Conservation (phyloP, 345 rosid genomes). For the Eutrema heterophyllum region DNA sequence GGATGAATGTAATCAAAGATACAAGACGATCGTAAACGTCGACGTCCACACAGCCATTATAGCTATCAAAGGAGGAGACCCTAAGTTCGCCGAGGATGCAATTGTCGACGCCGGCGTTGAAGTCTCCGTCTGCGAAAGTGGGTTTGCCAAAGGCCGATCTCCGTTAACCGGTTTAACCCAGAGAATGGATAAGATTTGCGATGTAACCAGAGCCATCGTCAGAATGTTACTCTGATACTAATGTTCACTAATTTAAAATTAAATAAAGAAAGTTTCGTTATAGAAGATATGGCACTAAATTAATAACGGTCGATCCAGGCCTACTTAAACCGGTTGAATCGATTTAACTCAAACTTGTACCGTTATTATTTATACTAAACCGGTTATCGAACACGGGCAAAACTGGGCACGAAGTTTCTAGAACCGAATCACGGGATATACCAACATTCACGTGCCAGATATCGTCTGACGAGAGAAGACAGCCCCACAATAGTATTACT, state of each 20-base stretch:
- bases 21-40: constrained; percentile 36
- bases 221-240: constrained; percentile 10
- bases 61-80: constrained; percentile 35
- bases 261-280: background rate
- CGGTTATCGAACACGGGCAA: constrained; percentile 18
- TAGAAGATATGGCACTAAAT: no score
- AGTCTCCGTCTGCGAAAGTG: constrained; percentile 28
- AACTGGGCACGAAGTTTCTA: constrained; percentile 11
- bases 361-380: background rate
- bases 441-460: constrained; percentile 25
- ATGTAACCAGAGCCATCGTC: constrained; percentile 34
- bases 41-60: constrained; percentile 25
- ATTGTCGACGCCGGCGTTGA: constrained; percentile 25
- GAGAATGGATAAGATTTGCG: constrained; percentile 25
- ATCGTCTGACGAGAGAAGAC: constrained; percentile 10
- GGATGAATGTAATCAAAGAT: constrained; percentile 27
- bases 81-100: constrained; percentile 29
- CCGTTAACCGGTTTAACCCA: constrained; percentile 28
- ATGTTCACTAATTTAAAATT: background rate
- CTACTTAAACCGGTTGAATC: background rate
- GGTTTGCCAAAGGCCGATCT: constrained; percentile 18
- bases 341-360: background rate
- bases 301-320: background rate
- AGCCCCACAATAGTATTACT: constrained; percentile 4
- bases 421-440: constrained; percentile 27